Percentiles rank a stretch among this genome's conserved stretches.
phyloP scores from a whole-genome alignment of 495 filamentous ascomycete genomes.

The Cercophora sp. region DNA sequence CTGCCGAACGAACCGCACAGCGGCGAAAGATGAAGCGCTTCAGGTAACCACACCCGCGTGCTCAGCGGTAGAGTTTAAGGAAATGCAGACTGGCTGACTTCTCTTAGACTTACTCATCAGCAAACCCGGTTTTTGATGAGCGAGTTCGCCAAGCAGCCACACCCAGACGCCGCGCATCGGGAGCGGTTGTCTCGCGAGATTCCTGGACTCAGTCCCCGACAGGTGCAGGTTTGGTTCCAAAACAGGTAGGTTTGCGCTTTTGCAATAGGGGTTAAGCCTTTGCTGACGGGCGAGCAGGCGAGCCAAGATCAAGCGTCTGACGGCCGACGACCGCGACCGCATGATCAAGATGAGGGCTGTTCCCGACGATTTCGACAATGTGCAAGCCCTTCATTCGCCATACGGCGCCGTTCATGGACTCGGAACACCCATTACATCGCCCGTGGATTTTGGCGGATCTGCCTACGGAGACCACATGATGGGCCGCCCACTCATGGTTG shows the following conservation, averaged over 20 bases:
- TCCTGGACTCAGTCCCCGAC: conserved; percentile 84
- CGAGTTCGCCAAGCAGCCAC: conserved; percentile 91
- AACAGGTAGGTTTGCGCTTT: conserved; percentile 65
- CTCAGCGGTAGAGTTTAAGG: background rate
- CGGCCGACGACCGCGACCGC: conserved; percentile 85
- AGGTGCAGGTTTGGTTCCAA: conserved; percentile 99
- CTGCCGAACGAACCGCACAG: conserved; percentile 68
- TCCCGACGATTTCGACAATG: conserved; percentile 88
- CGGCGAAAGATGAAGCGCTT: conserved; percentile 96
- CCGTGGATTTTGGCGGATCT: conserved; percentile 49
- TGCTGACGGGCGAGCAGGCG: conserved; percentile 53
- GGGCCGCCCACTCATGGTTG: conserved; percentile 59
- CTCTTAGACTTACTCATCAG: conserved; percentile 80
- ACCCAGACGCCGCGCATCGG: conserved; percentile 90
- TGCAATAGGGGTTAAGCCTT: conserved; percentile 1
- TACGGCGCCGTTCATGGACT: conserved; percentile 53
- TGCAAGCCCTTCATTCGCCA: conserved; percentile 83
- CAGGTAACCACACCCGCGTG: conserved; percentile 50
- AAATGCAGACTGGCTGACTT: conserved; percentile 17
- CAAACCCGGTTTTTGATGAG: conserved; percentile 97
- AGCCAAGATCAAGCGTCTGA: conserved; percentile 93
- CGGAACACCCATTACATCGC: conserved; percentile 54
- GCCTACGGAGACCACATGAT: conserved; percentile 52
- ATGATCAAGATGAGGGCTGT: conserved; percentile 92
- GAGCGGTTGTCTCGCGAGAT: conserved; percentile 89